Evolutionary conservation across 2,329 filamentous ascomycete species (phyloP).

Genomic region (Apiospora arundinis): DNA sequence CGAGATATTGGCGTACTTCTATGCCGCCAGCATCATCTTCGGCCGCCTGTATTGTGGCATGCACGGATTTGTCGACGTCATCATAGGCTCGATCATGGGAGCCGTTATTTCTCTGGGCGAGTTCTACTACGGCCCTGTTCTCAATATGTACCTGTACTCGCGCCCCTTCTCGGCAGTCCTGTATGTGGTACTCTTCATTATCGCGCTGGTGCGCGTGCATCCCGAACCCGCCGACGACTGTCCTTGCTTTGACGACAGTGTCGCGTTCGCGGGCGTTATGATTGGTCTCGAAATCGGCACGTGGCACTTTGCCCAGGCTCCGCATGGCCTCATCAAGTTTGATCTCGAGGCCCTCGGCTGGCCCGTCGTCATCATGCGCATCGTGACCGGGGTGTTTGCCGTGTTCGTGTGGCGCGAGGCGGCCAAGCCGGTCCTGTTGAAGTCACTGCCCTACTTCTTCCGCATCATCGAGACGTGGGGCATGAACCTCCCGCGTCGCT

Average conservation of each 20-base stretch:
- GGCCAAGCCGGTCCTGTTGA: slow-evolving; percentile 84
- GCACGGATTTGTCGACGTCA: slow-evolving; percentile 94
- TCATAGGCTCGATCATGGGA: slow-evolving; percentile 80
- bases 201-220: slow-evolving; percentile 84
- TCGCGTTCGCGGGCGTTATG: slow-evolving; percentile 89
- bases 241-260: slow-evolving; percentile 95
- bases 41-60: slow-evolving; percentile 97
- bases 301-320: slow-evolving; percentile 77
- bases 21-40: slow-evolving; percentile 86
- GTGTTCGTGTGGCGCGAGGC: slow-evolving; percentile 90
- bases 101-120: slow-evolving; percentile 66
- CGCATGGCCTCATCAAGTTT: slow-evolving; percentile 61
- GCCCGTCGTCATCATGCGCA: slow-evolving; percentile 66
- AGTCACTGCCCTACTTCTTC: slow-evolving; percentile 82
- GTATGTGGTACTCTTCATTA: slow-evolving; percentile 68
- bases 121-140: slow-evolving; percentile 63
- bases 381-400: slow-evolving; percentile 79
- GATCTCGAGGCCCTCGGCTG: slow-evolving; percentile 71
- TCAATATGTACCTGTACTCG: slow-evolving; percentile 75
- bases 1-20: slow-evolving; percentile 78
- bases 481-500: slow-evolving; percentile 81
- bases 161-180: slow-evolving; percentile 70
- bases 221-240: slow-evolving; percentile 97
- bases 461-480: slow-evolving; percentile 82
- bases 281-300: slow-evolving; percentile 83